Conservation (phyloP, 352 stramenopile species). For the Pythium utonaiense region DNA sequence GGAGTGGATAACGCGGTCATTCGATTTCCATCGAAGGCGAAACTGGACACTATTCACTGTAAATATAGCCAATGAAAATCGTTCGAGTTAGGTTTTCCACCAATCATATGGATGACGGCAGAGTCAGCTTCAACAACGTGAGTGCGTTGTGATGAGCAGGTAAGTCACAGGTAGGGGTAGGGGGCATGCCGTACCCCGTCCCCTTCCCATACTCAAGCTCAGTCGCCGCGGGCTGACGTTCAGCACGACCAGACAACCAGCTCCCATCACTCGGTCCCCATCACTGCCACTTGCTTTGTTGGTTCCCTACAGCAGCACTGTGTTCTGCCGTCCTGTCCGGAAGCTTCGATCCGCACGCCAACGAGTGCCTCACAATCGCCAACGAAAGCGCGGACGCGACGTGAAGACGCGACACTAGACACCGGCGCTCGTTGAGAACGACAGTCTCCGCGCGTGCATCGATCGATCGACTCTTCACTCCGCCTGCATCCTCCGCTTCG, state of each 20-base stretch:
- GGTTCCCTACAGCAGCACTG: no score
- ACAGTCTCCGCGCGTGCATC: not conserved
- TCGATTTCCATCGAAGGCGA: no score
- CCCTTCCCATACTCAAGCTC: not conserved
- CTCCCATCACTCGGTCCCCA: not conserved
- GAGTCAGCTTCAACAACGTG: conserved; percentile 3
- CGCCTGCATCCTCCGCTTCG: no score
- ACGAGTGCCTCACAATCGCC: conserved; percentile 1
- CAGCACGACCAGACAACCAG: conserved; percentile 14
- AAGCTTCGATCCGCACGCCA: not conserved
- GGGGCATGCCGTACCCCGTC: not conserved
- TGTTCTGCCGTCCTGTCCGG: no score
- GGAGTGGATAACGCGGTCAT: no score
- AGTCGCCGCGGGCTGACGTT: conserved; percentile 4
- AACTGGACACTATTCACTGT: no score
- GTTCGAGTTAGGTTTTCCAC: no score
- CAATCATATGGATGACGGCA: not conserved
- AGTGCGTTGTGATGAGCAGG: not conserved
- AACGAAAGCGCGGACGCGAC: not conserved
- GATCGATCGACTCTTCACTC: no score
- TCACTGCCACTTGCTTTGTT: not conserved
- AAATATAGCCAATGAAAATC: no score
- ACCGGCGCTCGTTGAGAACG: no score
- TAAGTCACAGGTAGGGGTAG: conserved; percentile 1
- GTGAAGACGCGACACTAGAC: no score